phyloP scores from a whole-genome alignment of 176 grass and related monocot species.

The Juncus inflexus region DNA sequence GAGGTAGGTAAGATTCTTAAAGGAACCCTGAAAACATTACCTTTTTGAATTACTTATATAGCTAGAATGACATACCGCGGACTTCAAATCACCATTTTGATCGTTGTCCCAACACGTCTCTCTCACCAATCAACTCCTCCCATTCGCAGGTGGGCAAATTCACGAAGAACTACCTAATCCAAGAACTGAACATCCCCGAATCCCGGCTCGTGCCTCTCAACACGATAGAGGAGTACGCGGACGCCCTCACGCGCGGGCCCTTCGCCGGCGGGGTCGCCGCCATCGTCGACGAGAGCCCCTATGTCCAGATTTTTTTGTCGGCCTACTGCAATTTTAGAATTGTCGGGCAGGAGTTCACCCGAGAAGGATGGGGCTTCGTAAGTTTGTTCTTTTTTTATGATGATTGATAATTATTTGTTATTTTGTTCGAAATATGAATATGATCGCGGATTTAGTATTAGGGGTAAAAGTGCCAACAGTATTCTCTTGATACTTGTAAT shows the following conservation, averaged over 20 bases:
- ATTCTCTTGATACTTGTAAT: no score
- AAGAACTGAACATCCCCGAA: slow-evolving; percentile 54
- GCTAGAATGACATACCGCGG: no score
- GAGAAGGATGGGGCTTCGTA: slow-evolving; percentile 97
- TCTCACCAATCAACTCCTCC: no score
- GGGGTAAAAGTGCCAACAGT: no score
- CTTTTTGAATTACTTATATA: no score
- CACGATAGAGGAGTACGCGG: slow-evolving; percentile 55
- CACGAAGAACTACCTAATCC: slow-evolving; percentile 61
- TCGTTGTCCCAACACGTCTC: no score
- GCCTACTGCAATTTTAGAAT: slow-evolving; percentile 62
- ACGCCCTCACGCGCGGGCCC: slow-evolving; percentile 67
- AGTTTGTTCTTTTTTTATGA: slow-evolving; percentile 20
- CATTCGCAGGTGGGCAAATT: slow-evolving; percentile 77
- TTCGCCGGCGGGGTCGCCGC: slow-evolving; percentile 65
- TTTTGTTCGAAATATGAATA: no score
- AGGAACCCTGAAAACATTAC: no score
- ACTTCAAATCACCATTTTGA: slow-evolving; percentile 38
- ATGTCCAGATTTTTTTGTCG: slow-evolving; percentile 67
- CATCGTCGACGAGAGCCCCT: slow-evolving; percentile 75
- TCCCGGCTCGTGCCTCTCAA: slow-evolving; percentile 59
- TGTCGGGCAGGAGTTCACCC: slow-evolving; percentile 73
- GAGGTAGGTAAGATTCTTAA: no score
- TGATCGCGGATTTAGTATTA: no score
- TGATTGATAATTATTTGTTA: no score